Evolutionary conservation across 2,329 filamentous ascomycete species (phyloP).

Genomic region (Zasmidium citrigriseum): DNA sequence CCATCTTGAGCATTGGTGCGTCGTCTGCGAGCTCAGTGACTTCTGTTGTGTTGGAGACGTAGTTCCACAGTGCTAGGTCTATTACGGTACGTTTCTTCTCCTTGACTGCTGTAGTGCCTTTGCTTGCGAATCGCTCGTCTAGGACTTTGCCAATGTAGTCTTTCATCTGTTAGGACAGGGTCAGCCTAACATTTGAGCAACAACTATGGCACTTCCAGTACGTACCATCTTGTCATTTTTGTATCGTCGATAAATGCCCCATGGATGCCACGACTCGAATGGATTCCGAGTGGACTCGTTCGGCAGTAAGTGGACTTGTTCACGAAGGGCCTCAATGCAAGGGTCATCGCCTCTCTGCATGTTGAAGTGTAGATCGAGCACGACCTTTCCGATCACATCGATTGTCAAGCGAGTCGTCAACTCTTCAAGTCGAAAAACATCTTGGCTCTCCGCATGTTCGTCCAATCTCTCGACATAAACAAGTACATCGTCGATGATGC

Average conservation of each 20-base stretch:
- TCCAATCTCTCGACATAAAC: slow-evolving; percentile 37
- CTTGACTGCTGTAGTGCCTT: slow-evolving; percentile 27
- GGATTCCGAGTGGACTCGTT: slow-evolving; percentile 19
- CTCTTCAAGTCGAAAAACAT: slow-evolving; percentile 43
- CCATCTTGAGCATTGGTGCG: slow-evolving; percentile 26
- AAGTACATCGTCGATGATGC: slow-evolving; percentile 38
- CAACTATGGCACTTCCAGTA: background rate
- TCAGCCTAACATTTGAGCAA: background rate
- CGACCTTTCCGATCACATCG: slow-evolving; percentile 45
- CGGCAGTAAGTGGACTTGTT: slow-evolving; percentile 30
- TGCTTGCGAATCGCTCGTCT: slow-evolving; percentile 35
- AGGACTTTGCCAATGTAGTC: slow-evolving; percentile 33
- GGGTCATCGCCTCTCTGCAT: slow-evolving; percentile 37
- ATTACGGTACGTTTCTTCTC: slow-evolving; percentile 24
- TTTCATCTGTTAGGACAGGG: slow-evolving; percentile 16
- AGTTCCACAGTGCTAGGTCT: slow-evolving; percentile 37
- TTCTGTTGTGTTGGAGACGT: slow-evolving; percentile 31
- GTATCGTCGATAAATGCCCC: slow-evolving; percentile 24
- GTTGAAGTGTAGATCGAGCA: slow-evolving; percentile 40
- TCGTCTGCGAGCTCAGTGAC: slow-evolving; percentile 8
- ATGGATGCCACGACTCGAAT: slow-evolving; percentile 21
- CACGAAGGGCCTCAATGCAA: slow-evolving; percentile 40
- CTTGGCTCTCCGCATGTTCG: slow-evolving; percentile 36
- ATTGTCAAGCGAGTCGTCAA: slow-evolving; percentile 42
- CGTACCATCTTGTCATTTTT: slow-evolving; percentile 19